A percentile compares a stretch with the other conserved stretches of the same genome.
These are phyloP conservation scores for Sungouiella blattae DNA, from an alignment of 805 yeast genomes.

Conservation along the genomic window DNA sequence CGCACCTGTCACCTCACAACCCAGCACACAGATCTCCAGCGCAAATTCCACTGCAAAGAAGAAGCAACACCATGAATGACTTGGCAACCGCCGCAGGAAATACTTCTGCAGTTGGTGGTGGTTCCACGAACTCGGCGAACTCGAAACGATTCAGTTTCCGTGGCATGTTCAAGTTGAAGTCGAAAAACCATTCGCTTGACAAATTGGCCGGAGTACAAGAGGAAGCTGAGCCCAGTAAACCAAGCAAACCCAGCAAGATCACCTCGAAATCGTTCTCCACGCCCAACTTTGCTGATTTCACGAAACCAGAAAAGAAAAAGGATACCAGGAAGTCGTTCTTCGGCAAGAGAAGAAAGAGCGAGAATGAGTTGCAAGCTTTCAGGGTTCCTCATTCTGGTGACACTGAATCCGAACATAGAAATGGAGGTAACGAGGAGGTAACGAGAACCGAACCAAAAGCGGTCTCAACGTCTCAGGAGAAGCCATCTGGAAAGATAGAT, in stretches of 20 bases:
- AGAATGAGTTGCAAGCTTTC: too few species aligned
- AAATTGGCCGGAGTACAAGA: conserved; percentile 10
- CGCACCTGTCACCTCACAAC: neutral
- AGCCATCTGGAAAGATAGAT: neutral
- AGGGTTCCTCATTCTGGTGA: too few species aligned
- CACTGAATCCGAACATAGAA: too few species aligned
- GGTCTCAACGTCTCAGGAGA: neutral
- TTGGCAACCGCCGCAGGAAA: conserved; percentile 10
- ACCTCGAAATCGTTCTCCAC: conserved; percentile 28
- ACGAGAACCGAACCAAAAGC: neutral
- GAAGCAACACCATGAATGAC: conserved; percentile 10
- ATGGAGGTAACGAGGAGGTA: too few species aligned
- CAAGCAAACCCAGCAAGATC: conserved; percentile 15
- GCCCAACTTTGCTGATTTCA: conserved; percentile 21
- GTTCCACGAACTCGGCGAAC: neutral
- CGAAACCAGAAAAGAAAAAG: neutral
- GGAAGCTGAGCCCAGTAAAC: conserved; percentile 8
- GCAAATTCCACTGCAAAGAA: too few species aligned
- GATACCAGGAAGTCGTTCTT: neutral
- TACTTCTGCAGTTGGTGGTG: too few species aligned
- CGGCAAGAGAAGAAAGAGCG: neutral
- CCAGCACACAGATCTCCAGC: neutral
- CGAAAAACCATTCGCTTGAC: conserved; percentile 25
- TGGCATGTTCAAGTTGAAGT: conserved; percentile 35
- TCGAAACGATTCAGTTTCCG: conserved; percentile 36